A percentile compares a stretch with the other conserved stretches of the same genome.
These are phyloP conservation scores for Botrytis galanthina DNA, from an alignment of 2,329 filamentous ascomycete species.

Conservation along the genomic window DNA sequence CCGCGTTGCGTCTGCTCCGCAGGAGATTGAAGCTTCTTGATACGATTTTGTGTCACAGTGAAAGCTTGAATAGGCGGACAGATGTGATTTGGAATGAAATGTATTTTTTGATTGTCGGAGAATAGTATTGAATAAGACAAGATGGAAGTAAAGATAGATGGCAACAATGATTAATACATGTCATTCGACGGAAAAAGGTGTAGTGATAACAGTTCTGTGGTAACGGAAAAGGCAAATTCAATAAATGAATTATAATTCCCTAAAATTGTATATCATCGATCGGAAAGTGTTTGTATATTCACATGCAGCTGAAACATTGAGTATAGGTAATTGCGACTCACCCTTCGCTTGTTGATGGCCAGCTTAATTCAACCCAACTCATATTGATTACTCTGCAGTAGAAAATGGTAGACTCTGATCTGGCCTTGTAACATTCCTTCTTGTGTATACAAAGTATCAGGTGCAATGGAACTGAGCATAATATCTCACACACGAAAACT, in stretches of 20 bases:
- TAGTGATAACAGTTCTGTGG: rapidly evolving
- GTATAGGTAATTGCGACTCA: background rate
- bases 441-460: background rate
- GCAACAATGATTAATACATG: background rate
- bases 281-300: rapidly evolving
- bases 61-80: too few relatives aligned
- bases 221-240: background rate
- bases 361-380: background rate
- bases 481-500: background rate
- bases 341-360: background rate
- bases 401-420: rapidly evolving
- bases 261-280: rapidly evolving
- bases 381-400: background rate
- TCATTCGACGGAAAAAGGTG: background rate
- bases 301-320: background rate
- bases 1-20: background rate
- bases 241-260: rapidly evolving
- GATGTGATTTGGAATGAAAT: background rate
- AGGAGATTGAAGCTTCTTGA: background rate
- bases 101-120: background rate
- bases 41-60: background rate
- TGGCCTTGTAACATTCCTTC: background rate
- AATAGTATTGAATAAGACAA: background rate
- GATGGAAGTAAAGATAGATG: background rate
- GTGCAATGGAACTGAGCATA: background rate